Evolutionary conservation across 306 rosid species (phyloP).

Genomic region (Cyamopsis tetragonoloba): DNA sequence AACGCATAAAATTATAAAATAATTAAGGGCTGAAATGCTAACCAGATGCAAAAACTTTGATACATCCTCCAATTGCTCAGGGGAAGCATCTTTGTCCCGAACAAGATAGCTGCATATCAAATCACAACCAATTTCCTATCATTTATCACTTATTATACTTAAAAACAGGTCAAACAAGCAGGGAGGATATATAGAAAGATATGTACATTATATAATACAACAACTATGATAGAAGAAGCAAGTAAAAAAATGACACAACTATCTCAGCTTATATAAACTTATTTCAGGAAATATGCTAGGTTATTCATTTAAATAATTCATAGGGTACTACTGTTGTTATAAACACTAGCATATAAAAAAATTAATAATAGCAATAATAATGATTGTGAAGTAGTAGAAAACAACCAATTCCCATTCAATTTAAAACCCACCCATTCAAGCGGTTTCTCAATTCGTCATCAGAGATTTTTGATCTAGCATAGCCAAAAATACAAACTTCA

Average conservation of each 20-base stretch:
- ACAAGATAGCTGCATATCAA: conserved; percentile 72
- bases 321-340: neutral
- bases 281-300: conserved; percentile 6
- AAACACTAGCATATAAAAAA: neutral
- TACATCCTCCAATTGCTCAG: conserved; percentile 45
- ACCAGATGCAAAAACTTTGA: conserved; percentile 82
- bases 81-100: conserved; percentile 44
- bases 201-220: neutral
- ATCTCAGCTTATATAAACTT: conserved; percentile 16
- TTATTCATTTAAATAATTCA: neutral
- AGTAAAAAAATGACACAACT: neutral
- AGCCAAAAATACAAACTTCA: conserved; percentile 91
- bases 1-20: conserved; percentile 7
- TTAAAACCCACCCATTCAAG: conserved; percentile 56
- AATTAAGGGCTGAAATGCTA: conserved; percentile 29
- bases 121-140: conserved; percentile 17
- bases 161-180: neutral
- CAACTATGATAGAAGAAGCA: neutral
- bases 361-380: no score
- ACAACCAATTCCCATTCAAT: neutral
- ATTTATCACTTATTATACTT: conserved; percentile 21
- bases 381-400: conserved; percentile 2
- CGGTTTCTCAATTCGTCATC: conserved; percentile 80
- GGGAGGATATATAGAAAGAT: neutral
- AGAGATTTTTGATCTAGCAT: conserved; percentile 86